Evolutionary conservation across 331 rosid genomes (phyloP).

Genomic region (Erythrophleum ivorense): DNA sequence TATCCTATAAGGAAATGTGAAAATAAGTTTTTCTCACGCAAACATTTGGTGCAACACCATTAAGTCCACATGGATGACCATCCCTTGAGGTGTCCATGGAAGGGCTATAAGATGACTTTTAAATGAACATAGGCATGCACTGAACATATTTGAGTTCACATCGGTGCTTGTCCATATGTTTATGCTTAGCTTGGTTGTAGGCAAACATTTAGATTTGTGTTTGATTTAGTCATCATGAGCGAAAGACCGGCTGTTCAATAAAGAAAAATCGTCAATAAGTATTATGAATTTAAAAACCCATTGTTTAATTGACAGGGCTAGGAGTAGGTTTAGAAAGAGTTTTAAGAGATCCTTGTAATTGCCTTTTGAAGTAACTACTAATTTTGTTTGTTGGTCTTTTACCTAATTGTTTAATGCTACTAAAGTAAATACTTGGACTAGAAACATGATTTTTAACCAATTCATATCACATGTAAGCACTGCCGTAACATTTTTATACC

Average conservation of each 20-base stretch:
- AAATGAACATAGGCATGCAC: conserved; percentile 99
- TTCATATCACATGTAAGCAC: conserved; percentile 47
- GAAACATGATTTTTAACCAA: conserved; percentile 46
- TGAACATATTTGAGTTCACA: conserved; percentile 93
- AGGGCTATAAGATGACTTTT: conserved; percentile 98
- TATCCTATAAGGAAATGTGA: conserved; percentile 95
- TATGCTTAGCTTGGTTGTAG: conserved; percentile 87
- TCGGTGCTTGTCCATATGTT: conserved; percentile 87
- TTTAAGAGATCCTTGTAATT: conserved; percentile 74
- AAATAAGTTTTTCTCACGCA: conserved; percentile 93
- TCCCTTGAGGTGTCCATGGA: conserved; percentile 97
- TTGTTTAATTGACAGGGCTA: conserved; percentile 64
- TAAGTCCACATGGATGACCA: conserved; percentile 93
- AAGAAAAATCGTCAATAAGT: conserved; percentile 64
- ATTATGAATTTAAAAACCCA: conserved; percentile 50
- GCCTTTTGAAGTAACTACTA: conserved; percentile 58
- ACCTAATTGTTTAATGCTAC: conserved; percentile 64
- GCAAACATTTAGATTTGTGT: conserved; percentile 93
- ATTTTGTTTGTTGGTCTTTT: conserved; percentile 70
- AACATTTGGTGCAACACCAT: conserved; percentile 94
- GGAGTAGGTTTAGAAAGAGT: conserved; percentile 58
- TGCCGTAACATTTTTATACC: conserved; percentile 33
- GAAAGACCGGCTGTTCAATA: conserved; percentile 87
- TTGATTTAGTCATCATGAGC: conserved; percentile 96
- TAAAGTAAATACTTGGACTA: conserved; percentile 71